Conservation (phyloP, 371 early-diverging fungal genomes). For the Mucor racemosus region DNA sequence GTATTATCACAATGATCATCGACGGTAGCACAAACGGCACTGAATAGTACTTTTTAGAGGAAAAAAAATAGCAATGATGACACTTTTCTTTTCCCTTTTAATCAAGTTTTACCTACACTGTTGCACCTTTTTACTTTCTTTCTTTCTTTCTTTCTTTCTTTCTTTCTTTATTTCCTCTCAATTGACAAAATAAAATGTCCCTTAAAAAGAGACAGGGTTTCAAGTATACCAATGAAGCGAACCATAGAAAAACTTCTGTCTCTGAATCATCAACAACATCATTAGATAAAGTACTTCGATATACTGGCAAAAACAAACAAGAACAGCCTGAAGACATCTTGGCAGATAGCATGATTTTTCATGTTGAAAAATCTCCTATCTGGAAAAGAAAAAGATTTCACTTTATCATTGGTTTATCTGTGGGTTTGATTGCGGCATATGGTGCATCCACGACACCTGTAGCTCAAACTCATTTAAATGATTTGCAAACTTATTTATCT, state of each 20-base stretch:
- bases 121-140: background rate
- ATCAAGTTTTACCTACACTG: background rate
- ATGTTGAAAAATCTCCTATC: conserved; percentile 18
- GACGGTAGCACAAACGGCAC: too few relatives aligned
- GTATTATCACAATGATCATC: background rate
- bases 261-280: background rate
- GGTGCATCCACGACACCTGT: conserved; percentile 44
- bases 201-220: conserved; percentile 14
- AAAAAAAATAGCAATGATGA: conserved; percentile 1
- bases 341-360: conserved; percentile 18
- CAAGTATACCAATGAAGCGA: conserved; percentile 1
- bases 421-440: conserved; percentile 34
- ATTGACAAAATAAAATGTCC: background rate
- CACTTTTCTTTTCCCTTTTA: background rate
- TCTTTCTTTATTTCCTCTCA: background rate
- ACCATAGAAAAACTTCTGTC: background rate
- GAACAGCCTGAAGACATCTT: conserved; percentile 25
- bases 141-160: background rate
- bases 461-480: conserved; percentile 43
- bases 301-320: background rate
- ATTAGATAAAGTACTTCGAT: background rate
- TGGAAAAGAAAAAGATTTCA: conserved; percentile 49
- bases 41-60: too few relatives aligned
- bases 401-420: conserved; percentile 42
- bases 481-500: conserved; percentile 45